Evolutionary conservation across 305 asterid genomes (phyloP), one percentile per base, ranked within the genome.

Genomic region (Fraxinus albicans): DNA sequence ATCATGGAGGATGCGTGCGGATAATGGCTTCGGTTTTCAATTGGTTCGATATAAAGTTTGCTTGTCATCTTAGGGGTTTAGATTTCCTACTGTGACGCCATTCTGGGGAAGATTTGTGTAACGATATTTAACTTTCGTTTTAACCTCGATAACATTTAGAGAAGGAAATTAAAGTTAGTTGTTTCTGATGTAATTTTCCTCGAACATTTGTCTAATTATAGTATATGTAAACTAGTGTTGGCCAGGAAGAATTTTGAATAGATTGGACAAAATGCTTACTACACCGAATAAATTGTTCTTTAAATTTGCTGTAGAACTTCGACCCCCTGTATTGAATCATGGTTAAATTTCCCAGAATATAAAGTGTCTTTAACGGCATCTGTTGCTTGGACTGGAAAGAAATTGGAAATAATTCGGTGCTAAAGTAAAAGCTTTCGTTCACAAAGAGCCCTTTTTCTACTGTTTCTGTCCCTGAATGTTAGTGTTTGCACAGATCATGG

Each of bases 141-240:
- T 23, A 44, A 8, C 23, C 69, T 33, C 27, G 13, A 29, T 19
- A 15, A 27, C 31, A 60, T 21, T 50, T 55, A n/a, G 55, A 53
- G 15, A 27, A 27, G 74, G 81, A 47, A 29, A 19, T 77, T 17
- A 2, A 2, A 73, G 27, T 31, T 44, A 3, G 29, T 27, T 53
- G 15, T 17, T 77, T 36, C 29, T 34, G 75, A 73, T 82, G 77
- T 76, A 58, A 4, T 23, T 35, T 35, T 34, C 88, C 76, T 60
- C 33, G 31, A 63, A 34, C 70, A 2, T 35, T 9, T 15, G 33
- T 29, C 55, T 63, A 29, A 8, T 82, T 70, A 27, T 36, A 38
- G 53, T 74, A 23, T 60, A 73, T 63, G 33, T 55, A 40, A 2
- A 7, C 17, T 84, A 19, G 44, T 70, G 27, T 70, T 9, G 27